Conservation (phyloP, 768 basidiomycete species). For the Trametes cinnabarina region DNA sequence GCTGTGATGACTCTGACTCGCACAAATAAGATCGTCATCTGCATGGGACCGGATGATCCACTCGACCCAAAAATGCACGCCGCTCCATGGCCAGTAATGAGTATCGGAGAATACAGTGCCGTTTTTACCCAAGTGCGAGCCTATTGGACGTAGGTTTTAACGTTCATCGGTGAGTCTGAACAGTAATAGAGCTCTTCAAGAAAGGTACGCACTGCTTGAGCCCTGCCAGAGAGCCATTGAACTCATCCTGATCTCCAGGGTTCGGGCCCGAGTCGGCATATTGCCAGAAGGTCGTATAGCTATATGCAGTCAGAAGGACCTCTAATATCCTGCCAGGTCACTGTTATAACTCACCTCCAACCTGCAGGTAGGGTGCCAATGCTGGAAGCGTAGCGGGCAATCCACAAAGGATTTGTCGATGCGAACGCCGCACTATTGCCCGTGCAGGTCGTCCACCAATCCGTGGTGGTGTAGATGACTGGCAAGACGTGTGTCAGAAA, state of each 20-base stretch:
- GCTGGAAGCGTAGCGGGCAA: conserved; percentile 50
- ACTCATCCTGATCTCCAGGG: conserved; percentile 57
- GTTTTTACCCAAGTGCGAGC: background rate
- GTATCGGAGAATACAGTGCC: no score
- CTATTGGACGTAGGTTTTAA: background rate
- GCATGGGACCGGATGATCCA: no score
- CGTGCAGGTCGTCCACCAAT: conserved; percentile 70
- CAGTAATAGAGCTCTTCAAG: background rate
- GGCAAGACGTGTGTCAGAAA: background rate
- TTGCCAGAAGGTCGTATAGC: conserved; percentile 59
- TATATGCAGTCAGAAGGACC: conserved; percentile 15
- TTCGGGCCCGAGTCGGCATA: conserved; percentile 53
- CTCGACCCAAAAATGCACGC: no score
- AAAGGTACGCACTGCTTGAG: conserved; percentile 35
- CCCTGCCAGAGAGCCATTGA: conserved; percentile 50
- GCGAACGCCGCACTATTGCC: conserved; percentile 54
- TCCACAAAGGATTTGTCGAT: conserved; percentile 55
- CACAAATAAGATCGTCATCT: no score
- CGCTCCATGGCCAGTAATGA: no score
- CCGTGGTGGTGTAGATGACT: conserved; percentile 63
- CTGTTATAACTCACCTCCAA: conserved; percentile 42
- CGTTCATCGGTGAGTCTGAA: no score
- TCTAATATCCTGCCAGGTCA: no score
- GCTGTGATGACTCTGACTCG: no score
- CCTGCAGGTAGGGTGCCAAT: conserved; percentile 59